Evolutionary conservation across 176 grass and related monocot genomes (phyloP).

Genomic region (Leersia perrieri): DNA sequence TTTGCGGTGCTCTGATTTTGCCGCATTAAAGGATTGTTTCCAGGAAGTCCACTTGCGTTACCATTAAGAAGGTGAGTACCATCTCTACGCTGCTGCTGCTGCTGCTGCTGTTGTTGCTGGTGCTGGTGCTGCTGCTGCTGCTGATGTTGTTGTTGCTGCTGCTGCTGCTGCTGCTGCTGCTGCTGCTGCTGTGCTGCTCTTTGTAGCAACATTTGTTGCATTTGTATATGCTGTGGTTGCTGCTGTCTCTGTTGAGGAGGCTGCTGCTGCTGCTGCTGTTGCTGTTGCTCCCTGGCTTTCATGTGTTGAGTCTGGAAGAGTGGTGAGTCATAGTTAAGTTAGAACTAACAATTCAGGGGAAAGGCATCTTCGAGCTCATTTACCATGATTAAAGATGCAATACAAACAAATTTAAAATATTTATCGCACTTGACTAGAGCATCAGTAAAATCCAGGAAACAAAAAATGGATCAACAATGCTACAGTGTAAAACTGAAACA

Average conservation of each 20-base stretch:
- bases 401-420: background rate
- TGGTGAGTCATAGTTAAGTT: slow-evolving; percentile 12
- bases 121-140: slow-evolving; percentile 45
- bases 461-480: background rate
- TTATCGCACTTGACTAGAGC: background rate
- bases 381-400: slow-evolving; percentile 11
- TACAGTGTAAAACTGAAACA: slow-evolving; percentile 5
- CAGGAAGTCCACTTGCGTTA: slow-evolving; percentile 62
- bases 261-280: slow-evolving; percentile 56
- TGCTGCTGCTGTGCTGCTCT: slow-evolving; percentile 57
- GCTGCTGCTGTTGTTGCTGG: slow-evolving; percentile 43
- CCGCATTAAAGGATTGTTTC: slow-evolving; percentile 61
- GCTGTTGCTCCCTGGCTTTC: slow-evolving; percentile 86
- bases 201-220: slow-evolving; percentile 71
- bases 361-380: background rate
- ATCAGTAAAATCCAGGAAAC: background rate
- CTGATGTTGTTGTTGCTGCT: slow-evolving; percentile 50
- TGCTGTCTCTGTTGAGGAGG: slow-evolving; percentile 55
- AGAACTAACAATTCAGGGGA: slow-evolving; percentile 12
- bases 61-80: slow-evolving; percentile 76
- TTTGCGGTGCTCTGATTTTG: slow-evolving; percentile 71
- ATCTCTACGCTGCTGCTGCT: slow-evolving; percentile 69
- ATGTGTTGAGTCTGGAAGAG: slow-evolving; percentile 80
- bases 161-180: slow-evolving; percentile 46
- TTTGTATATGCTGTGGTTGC: slow-evolving; percentile 70